Percentiles rank a stretch among this genome's conserved stretches.
Conservation (phyloP, 164 flowering plant species). For the Stephania cephalantha region DNA sequence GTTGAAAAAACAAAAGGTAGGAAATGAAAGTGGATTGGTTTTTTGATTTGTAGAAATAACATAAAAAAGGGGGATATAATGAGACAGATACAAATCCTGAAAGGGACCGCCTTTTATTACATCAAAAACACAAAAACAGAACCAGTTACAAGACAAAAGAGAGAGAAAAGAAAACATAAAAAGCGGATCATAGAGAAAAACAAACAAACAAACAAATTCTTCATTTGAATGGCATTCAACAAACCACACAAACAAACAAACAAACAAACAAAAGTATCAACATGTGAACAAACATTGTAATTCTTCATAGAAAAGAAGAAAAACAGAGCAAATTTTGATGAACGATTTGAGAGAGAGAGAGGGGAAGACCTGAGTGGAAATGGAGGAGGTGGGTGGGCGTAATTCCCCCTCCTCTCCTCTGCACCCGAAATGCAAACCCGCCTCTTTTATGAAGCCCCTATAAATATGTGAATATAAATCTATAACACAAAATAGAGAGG, state of each 20-base stretch:
- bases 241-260: neutral
- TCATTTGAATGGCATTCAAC: neutral
- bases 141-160: neutral
- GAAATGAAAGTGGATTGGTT: neutral
- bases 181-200: neutral
- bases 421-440: neutral
- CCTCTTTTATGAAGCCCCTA: neutral
- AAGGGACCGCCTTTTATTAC: neutral
- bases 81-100: neutral
- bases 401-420: conserved; percentile 1
- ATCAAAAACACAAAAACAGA: neutral
- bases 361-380: neutral
- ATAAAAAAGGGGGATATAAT: neutral
- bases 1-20: neutral
- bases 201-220: neutral
- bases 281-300: neutral
- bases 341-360: neutral
- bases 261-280: neutral
- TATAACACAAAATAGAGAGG: too few species aligned
- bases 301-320: neutral
- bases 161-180: neutral
- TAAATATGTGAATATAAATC: too few species aligned
- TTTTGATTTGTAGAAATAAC: neutral
- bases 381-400: neutral
- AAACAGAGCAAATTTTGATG: neutral